Evolutionary conservation across 306 rosid species (phyloP).

Genomic region (Vigna trinervia): DNA sequence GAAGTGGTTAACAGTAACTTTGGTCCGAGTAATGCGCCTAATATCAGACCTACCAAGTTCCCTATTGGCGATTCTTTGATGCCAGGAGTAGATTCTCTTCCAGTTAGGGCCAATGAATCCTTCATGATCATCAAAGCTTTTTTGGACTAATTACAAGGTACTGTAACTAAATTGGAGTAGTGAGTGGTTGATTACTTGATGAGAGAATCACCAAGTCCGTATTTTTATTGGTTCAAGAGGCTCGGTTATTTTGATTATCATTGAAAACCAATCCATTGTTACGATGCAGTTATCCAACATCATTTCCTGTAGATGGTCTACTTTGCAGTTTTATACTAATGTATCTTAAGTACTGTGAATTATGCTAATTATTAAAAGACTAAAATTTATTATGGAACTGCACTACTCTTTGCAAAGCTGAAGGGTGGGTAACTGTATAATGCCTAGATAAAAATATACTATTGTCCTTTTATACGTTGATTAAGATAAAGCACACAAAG

Average conservation of each 20-base stretch:
- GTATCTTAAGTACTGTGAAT: not conserved
- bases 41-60: slow-evolving; percentile 34
- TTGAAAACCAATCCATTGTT: slow-evolving; percentile 12
- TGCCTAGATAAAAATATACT: not conserved
- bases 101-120: slow-evolving; percentile 30
- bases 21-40: slow-evolving; percentile 34
- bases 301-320: slow-evolving; percentile 14
- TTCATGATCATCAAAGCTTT: slow-evolving; percentile 30
- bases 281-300: slow-evolving; percentile 16
- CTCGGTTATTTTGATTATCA: slow-evolving; percentile 30
- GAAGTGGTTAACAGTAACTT: slow-evolving; percentile 27
- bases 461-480: too few relatives aligned
- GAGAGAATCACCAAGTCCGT: slow-evolving; percentile 11
- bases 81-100: slow-evolving; percentile 41
- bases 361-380: not conserved
- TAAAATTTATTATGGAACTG: not conserved
- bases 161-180: slow-evolving; percentile 39
- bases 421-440: not conserved
- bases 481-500: too few relatives aligned
- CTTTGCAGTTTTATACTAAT: slow-evolving; percentile 18
- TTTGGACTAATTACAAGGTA: slow-evolving; percentile 34
- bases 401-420: not conserved
- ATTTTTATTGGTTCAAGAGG: slow-evolving; percentile 34
- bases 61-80: slow-evolving; percentile 19
- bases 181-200: slow-evolving; percentile 29